Evolutionary conservation across 1,284 basidiomycete species (phyloP).

Genomic region (Chiua sp.): DNA sequence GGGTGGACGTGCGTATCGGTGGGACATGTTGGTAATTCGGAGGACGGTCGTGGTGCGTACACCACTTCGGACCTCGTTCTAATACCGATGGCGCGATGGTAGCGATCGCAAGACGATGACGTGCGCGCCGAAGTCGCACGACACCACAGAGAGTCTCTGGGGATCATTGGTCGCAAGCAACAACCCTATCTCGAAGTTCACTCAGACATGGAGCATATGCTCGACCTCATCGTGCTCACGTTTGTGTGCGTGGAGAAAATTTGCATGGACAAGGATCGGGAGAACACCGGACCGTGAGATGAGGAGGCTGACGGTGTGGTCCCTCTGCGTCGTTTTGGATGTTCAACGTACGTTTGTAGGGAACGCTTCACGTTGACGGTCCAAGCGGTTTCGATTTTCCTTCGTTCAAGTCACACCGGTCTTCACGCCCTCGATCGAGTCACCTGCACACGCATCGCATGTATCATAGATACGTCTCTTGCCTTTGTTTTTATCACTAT

Average conservation of each 20-base stretch:
- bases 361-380: too few species aligned
- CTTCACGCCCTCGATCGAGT: too few species aligned
- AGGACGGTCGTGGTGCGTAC: constrained; percentile 25
- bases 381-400: too few species aligned
- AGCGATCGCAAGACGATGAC: constrained; percentile 29
- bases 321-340: constrained; percentile 4
- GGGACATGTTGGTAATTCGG: constrained; percentile 25
- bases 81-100: background rate
- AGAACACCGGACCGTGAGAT: constrained; percentile 8
- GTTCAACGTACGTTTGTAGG: background rate
- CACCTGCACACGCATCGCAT: too few species aligned
- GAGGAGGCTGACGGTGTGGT: constrained; percentile 5
- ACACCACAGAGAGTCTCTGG: constrained; percentile 28
- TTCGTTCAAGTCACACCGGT: too few species aligned
- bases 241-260: constrained; percentile 48
- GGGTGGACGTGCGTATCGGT: constrained; percentile 29
- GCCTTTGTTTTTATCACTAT: too few species aligned
- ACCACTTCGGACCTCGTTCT: background rate
- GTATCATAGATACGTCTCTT: too few species aligned
- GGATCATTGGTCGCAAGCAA: constrained; percentile 26
- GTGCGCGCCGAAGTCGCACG: constrained; percentile 32
- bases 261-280: constrained; percentile 34
- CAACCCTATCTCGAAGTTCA: constrained; percentile 40
- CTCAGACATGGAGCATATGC: constrained; percentile 39
- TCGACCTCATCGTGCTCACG: constrained; percentile 46